Evolutionary conservation across 164 flowering plant genomes (phyloP).

Genomic region (Amborella trichopoda): DNA sequence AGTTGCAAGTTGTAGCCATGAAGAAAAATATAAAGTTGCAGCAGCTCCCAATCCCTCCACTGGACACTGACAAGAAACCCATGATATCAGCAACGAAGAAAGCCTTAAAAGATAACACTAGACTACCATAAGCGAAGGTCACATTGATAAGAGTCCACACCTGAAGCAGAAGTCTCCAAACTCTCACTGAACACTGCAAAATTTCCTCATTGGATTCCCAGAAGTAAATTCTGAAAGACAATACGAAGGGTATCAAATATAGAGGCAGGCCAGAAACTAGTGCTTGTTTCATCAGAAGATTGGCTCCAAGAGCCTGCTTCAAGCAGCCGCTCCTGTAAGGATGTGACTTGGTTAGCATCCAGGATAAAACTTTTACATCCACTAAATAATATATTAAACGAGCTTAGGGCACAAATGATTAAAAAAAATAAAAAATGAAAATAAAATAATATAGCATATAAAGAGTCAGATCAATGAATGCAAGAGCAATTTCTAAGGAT

Average conservation of each 20-base stretch:
- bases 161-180: conserved; percentile 89
- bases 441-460: too few relatives aligned
- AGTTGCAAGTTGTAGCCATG: conserved; percentile 79
- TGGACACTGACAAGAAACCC: conserved; percentile 41
- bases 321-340: conserved; percentile 88
- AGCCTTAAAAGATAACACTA: not conserved
- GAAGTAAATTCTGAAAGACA: conserved; percentile 86
- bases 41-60: conserved; percentile 59
- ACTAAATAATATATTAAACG: too few relatives aligned
- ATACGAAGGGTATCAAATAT: conserved; percentile 89
- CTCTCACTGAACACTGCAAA: conserved; percentile 77
- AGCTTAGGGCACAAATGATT: too few relatives aligned
- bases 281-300: conserved; percentile 25
- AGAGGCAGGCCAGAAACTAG: conserved; percentile 80
- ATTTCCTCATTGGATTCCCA: conserved; percentile 82
- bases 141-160: conserved; percentile 17
- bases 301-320: conserved; percentile 67
- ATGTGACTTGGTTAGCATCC: too few relatives aligned
- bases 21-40: conserved; percentile 48
- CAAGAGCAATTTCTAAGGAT: too few relatives aligned
- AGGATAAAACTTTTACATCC: too few relatives aligned
- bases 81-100: conserved; percentile 4
- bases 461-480: too few relatives aligned
- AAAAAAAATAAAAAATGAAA: too few relatives aligned
- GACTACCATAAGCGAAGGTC: not conserved